Evolutionary conservation across 257 asterid species (phyloP), one percentile per base, ranked within the genome.

Genomic region (Thymus mandschuricus): DNA sequence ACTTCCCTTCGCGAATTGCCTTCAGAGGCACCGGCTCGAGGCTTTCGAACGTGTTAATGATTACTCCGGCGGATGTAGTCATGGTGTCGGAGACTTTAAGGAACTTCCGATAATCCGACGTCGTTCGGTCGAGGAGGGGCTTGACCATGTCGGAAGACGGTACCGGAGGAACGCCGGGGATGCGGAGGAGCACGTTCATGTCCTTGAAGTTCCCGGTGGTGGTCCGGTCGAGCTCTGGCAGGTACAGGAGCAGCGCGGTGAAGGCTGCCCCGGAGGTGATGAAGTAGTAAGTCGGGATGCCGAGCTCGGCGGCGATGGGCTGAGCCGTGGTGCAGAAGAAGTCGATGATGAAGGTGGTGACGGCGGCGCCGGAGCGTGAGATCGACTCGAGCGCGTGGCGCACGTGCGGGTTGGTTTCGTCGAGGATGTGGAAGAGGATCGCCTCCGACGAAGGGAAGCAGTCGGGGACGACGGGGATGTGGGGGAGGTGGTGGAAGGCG

Each of bases 401-500:
- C 59, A 85, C 84, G 56, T 81, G 56, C 44, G 85, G 84, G 70
- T 76, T 21, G 21, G 0, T 21, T 21, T 21, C 21, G 21, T 21
- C 21, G 21, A 21, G 73, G 75, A 75, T 75, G 12, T 58, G 88
- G 35, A 7, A 64, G 66, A 83, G 72, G 68, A 78, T 21, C 9
- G 86, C 72, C 78, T 87, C 94, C 56, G 60, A 57, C 9, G 85
- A 67, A 4, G 89, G 72, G 69, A 74, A 85, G 2, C 78, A 9
- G 60, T 69, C 60, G 7, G 55, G 81, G 69, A 60, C 79, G 45
- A 78, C 56, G 8, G 80, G 3, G 34, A 85, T 31, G 38, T 62
- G 1, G 13, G 95, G 95, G 0, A 87, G 30, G 58, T 70, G 82
- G 82, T 78, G 86, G 86, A 89, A 89, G 60, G 79, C 65, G 85